These are phyloP conservation scores for Biscogniauxia sp. DNA, from an alignment of 2,329 filamentous ascomycete species.

Conservation along the genomic window DNA sequence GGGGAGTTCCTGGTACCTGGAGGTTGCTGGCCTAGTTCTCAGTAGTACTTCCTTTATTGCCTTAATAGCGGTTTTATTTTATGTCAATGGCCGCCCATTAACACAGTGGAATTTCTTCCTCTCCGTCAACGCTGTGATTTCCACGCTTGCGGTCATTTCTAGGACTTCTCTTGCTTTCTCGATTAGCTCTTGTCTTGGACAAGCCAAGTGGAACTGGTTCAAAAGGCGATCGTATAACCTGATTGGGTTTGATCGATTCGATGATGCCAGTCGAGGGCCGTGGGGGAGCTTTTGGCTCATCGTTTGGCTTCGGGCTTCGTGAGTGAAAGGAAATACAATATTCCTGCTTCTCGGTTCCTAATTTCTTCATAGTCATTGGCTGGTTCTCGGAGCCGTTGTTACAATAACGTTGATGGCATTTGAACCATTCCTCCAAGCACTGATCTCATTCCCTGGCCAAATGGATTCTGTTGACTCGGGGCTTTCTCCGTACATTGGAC, in stretches of 20 bases:
- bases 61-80: background rate
- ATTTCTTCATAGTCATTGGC: slow-evolving; percentile 12
- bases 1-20: background rate
- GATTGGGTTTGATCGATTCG: slow-evolving; percentile 22
- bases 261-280: slow-evolving; percentile 26
- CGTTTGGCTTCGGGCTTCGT: slow-evolving; percentile 16
- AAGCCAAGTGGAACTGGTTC: slow-evolving; percentile 28
- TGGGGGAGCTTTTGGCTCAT: slow-evolving; percentile 24
- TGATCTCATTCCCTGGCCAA: slow-evolving; percentile 18
- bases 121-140: slow-evolving; percentile 20
- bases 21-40: background rate
- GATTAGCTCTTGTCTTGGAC: slow-evolving; percentile 23
- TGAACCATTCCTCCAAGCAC: slow-evolving; percentile 19
- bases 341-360: background rate
- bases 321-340: background rate
- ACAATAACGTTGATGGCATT: slow-evolving; percentile 17
- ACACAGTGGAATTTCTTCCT: slow-evolving; percentile 13
- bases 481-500: slow-evolving; percentile 3
- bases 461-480: background rate
- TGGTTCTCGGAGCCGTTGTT: slow-evolving; percentile 11
- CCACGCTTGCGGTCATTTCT: slow-evolving; percentile 17
- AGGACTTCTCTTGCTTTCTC: slow-evolving; percentile 20
- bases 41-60: background rate
- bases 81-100: slow-evolving; percentile 3
- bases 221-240: slow-evolving; percentile 13